Conservation (phyloP, 2,329 filamentous ascomycete genomes). For the Pseudocercospora pini-densiflorae region DNA sequence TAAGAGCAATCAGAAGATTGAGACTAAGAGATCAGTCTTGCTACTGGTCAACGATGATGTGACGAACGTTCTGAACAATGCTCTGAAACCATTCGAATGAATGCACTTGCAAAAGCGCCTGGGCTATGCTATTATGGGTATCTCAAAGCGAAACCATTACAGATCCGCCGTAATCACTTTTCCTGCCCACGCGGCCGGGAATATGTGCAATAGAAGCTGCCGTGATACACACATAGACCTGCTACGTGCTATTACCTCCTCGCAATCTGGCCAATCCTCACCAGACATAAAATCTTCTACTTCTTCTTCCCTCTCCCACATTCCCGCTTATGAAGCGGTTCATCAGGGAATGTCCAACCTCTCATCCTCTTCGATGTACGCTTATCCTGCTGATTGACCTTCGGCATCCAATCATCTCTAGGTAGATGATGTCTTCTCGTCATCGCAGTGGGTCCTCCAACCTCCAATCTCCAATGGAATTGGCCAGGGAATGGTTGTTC, state of each 20-base stretch:
- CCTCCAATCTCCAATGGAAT: constrained; percentile 68
- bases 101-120: not conserved
- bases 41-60: not conserved
- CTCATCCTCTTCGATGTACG: constrained; percentile 72
- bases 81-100: not conserved
- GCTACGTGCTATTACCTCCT: constrained; percentile 26
- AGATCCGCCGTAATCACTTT: not conserved
- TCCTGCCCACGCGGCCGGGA: not conserved
- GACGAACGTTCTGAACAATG: no score
- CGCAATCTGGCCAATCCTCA: not conserved
- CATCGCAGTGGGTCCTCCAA: constrained; percentile 74
- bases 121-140: not conserved
- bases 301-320: constrained; percentile 58
- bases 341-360: constrained; percentile 78
- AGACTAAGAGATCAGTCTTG: no score
- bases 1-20: no score
- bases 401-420: constrained; percentile 78
- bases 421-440: constrained; percentile 71
- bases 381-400: constrained; percentile 74
- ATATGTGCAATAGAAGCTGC: not conserved
- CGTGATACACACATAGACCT: constrained; percentile 21
- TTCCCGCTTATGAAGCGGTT: constrained; percentile 73
- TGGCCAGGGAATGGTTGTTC: constrained; percentile 65
- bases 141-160: not conserved
- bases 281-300: constrained; percentile 5